Percentiles rank a stretch among this genome's conserved stretches.
These are phyloP conservation scores for Spiromastix sp. DNA, from an alignment of 2,329 filamentous ascomycete species.

Conservation along the genomic window DNA sequence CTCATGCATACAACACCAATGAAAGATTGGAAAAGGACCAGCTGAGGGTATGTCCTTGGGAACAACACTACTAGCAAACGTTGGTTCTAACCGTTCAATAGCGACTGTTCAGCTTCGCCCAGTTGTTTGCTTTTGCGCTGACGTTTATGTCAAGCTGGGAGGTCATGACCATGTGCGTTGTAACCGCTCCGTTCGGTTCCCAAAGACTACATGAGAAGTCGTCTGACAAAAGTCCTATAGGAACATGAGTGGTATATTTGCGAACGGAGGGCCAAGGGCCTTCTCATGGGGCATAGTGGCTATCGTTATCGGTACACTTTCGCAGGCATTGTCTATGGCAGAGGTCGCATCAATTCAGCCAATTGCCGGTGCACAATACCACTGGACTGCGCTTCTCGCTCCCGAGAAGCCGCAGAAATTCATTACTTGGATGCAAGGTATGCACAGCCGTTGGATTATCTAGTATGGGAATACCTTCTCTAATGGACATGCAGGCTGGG, in stretches of 20 bases:
- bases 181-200: too few relatives aligned
- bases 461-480: constrained; percentile 2
- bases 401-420: constrained; percentile 20
- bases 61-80: too few relatives aligned
- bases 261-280: constrained; percentile 24
- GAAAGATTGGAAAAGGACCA: too few relatives aligned
- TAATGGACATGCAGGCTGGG: constrained; percentile 24
- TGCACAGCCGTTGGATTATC: constrained; percentile 6
- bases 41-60: too few relatives aligned
- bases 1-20: too few relatives aligned
- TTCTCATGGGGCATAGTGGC: constrained; percentile 23
- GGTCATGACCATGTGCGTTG: constrained; percentile 14
- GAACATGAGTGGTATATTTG: constrained; percentile 26
- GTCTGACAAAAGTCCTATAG: constrained; percentile 3
- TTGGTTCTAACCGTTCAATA: too few relatives aligned
- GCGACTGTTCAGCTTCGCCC: constrained; percentile 18
- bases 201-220: not conserved
- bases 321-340: constrained; percentile 25
- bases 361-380: constrained; percentile 34
- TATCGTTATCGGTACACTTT: constrained; percentile 19
- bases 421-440: constrained; percentile 24
- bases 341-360: constrained; percentile 33
- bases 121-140: constrained; percentile 19
- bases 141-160: constrained; percentile 20
- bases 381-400: constrained; percentile 30